Base-by-base conservation (phyloP, 805 yeast genomes). In the Phaffomyces opuntiae region DNA sequence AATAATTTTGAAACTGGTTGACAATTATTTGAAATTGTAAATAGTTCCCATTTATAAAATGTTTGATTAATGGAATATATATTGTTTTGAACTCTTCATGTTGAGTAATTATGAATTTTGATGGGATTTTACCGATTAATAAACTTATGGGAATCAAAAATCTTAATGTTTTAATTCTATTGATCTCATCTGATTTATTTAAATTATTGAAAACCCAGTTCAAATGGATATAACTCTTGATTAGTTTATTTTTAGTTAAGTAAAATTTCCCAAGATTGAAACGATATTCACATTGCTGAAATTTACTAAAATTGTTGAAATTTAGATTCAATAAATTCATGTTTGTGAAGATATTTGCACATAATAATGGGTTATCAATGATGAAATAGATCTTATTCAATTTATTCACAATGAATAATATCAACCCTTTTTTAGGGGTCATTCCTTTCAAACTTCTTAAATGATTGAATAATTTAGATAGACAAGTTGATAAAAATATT, bases 261-360 rank as follows among this genome's bases (percentile, higher is more conserved):
- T 78, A 74, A 49, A 70, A 80, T 44, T 73, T 70, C 0, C 80
- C 80, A 39, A 79, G 61, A 40, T 75, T 69, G 54, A 68, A 79
- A 40, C 84, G 60, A 57, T 78, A 80, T 42, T 72, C 74, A 7
- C 78, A 55, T 39, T 75, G 71, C 50, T 77, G 77, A 16, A 69
- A 60, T 37, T 54, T 65, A 4, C 69, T 57, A 36, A 71, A 77
- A n/a, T 65, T 59, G 4, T 51, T 51, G 43, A 70, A 69, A 36
- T 66, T 68, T 36, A 80, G 62, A 24, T 66, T 64, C 17, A 80
- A 68, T 40, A 75, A 52, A 40, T 74, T 77, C 66, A 80, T 73
- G 57, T 80, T 80, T 32, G 81, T 72, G 54, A 79, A 78, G 36
- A 80, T 78, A 53, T 80, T 79, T 33, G 78, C 71, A 60, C 86